Evolutionary conservation across 2,329 filamentous ascomycete genomes (phyloP), one percentile per base, ranked within the genome.

Genomic region (Hypoxylon sp.): DNA sequence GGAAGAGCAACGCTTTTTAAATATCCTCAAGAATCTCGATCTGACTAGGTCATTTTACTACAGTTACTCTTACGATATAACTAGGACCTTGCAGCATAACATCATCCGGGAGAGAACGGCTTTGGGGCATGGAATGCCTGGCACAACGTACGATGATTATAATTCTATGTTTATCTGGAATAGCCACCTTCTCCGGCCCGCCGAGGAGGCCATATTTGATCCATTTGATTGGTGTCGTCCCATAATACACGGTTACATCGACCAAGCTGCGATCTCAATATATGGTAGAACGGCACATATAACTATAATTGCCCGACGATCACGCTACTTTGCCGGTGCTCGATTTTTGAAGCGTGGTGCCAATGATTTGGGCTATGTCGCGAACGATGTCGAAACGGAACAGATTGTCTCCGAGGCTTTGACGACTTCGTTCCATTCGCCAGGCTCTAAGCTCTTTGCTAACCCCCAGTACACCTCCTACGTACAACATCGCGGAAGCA

Each of bases 131-230:
- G 90, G 89, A 1, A 72, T 79, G 8, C 75, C 82, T 2, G 80
- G 82, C 19, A 78, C 81, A 5, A 76, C 78, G 29, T 76, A 81
- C 19, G 80, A 82, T 21, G 84, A 91, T 61, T 88, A 88, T 68
- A 96, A 97, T 65, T 84, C 88, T 27, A 99, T 99, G 94, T 99
- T 99, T 67, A 89, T 97, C 2, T 99, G 94, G 94, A 99, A 99
- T 63, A 84, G 90, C 61, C 89, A 97, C 70, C 79, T 99, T 3
- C 79, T 99, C 12, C 79, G 87, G 52, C 92, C 94, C 0, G 91
- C 88, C 0, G 77, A 82, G 8, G 73, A 77, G 12, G 81, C 80
- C 4, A 75, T 99, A 27, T 87, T 88, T 57, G 89, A 92, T 63
- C 86, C 90, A 0, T 96, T 90, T 67, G 91, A 97, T 67, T 99